These are phyloP conservation scores for Trichoderma cornu-damae DNA, from an alignment of 2,329 filamentous ascomycete genomes.

Conservation along the genomic window DNA sequence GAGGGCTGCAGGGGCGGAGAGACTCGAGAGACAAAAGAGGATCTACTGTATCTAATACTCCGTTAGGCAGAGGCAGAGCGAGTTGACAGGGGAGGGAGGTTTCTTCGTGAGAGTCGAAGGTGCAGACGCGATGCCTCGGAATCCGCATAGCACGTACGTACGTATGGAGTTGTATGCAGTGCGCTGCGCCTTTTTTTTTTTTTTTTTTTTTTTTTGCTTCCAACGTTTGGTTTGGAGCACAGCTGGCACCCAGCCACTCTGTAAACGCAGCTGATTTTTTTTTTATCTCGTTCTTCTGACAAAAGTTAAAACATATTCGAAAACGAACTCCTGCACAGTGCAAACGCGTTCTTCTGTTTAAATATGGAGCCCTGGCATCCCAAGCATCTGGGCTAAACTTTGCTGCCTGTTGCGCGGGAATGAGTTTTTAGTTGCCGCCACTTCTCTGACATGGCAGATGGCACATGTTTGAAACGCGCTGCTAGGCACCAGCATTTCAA, in stretches of 20 bases:
- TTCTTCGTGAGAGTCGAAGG: constrained; percentile 25
- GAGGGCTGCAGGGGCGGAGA: constrained; percentile 31
- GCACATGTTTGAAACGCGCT: constrained; percentile 2
- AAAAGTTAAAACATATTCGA: no score
- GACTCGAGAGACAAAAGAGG: constrained; percentile 23
- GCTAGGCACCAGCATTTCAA: constrained; percentile 22
- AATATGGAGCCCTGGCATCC: background rate
- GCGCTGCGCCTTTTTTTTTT: background rate
- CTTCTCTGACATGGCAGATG: constrained; percentile 8
- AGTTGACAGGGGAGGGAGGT: constrained; percentile 26
- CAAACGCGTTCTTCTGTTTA: background rate
- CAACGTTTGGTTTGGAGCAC: background rate
- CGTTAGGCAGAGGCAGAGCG: constrained; percentile 27
- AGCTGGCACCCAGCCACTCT: background rate
- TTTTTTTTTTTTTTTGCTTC: no score
- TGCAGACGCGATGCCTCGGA: background rate
- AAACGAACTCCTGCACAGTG: background rate
- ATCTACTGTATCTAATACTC: no score
- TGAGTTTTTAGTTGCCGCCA: constrained; percentile 1
- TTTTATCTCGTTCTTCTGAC: no score
- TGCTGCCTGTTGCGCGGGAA: constrained; percentile 15
- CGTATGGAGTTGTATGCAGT: background rate
- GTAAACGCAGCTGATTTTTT: no score
- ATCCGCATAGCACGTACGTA: background rate
- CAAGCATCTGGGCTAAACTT: constrained; percentile 2